Evolutionary conservation across 1,284 basidiomycete species (phyloP).

Genomic region (Limonomyces culmigenus): DNA sequence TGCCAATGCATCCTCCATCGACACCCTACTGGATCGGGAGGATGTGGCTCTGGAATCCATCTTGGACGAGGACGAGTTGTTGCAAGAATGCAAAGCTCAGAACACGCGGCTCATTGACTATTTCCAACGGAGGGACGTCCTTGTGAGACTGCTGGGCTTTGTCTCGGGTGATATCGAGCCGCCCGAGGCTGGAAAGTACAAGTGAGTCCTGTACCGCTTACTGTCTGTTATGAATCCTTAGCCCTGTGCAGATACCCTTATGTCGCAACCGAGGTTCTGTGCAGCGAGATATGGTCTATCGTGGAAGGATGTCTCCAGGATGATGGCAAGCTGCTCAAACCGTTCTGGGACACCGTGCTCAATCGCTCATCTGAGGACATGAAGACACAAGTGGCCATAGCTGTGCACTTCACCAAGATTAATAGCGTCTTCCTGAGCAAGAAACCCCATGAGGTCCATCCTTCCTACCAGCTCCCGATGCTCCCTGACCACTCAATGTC

Average conservation of each 20-base stretch:
- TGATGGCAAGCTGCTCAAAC: conserved; percentile 50
- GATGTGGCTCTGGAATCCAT: conserved; percentile 79
- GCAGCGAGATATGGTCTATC: conserved; percentile 91
- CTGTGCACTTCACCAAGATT: conserved; percentile 78
- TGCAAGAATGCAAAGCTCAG: conserved; percentile 92
- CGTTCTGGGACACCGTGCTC: conserved; percentile 90
- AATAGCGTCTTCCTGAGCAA: conserved; percentile 77
- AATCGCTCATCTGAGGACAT: conserved; percentile 65
- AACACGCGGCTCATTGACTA: conserved; percentile 81
- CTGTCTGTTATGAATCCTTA: conserved; percentile 3
- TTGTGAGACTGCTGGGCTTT: conserved; percentile 68
- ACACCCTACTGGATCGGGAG: conserved; percentile 71
- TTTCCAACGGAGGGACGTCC: conserved; percentile 64
- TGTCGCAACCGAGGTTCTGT: conserved; percentile 89
- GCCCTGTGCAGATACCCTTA: conserved; percentile 64
- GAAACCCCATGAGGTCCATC: conserved; percentile 75
- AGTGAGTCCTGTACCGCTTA: conserved; percentile 29
- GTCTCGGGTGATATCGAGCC: conserved; percentile 75
- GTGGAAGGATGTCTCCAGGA: conserved; percentile 77
- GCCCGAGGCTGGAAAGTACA: conserved; percentile 58
- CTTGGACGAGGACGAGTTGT: conserved; percentile 84
- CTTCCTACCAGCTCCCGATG: conserved; percentile 7
- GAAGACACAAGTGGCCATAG: conserved; percentile 59
- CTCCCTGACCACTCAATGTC: conserved; percentile 4
- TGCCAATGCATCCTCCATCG: conserved; percentile 68